Evolutionary conservation across 2,329 filamentous ascomycete genomes (phyloP).

Genomic region (Diaporthe sp.): DNA sequence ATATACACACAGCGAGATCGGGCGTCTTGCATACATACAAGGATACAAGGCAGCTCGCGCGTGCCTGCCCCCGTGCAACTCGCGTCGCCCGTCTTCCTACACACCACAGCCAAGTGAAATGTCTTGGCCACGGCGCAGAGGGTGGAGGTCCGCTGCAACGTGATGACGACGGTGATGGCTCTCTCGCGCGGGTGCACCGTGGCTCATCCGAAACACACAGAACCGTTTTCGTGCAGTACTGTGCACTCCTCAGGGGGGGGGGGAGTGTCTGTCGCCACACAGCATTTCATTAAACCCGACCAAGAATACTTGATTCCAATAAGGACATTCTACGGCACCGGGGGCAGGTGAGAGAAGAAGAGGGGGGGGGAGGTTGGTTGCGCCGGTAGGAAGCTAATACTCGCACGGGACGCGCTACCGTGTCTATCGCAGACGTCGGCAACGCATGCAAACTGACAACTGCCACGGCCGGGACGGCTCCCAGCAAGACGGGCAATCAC

Average conservation of each 20-base stretch:
- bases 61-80: constrained; percentile 17
- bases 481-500: background rate
- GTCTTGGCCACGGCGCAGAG: constrained; percentile 14
- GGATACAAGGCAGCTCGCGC: background rate
- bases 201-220: constrained; percentile 9
- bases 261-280: background rate
- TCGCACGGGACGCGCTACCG: constrained; percentile 12
- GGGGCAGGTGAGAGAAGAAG: background rate
- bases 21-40: constrained; percentile 18
- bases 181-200: constrained; percentile 1
- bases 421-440: constrained; percentile 3
- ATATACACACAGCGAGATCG: constrained; percentile 11
- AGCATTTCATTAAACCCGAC: background rate
- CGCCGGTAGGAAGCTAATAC: constrained; percentile 4
- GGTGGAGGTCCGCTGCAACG: constrained; percentile 17
- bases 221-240: background rate
- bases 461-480: background rate
- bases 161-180: constrained; percentile 22
- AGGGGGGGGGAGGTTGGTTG: too few species aligned
- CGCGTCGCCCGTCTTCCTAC: background rate
- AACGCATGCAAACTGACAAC: constrained; percentile 13
- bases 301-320: background rate
- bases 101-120: background rate
- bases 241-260: background rate
- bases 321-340: background rate